phyloP scores from a whole-genome alignment of 2,329 filamentous ascomycete species.

The Aureobasidium sp. region DNA sequence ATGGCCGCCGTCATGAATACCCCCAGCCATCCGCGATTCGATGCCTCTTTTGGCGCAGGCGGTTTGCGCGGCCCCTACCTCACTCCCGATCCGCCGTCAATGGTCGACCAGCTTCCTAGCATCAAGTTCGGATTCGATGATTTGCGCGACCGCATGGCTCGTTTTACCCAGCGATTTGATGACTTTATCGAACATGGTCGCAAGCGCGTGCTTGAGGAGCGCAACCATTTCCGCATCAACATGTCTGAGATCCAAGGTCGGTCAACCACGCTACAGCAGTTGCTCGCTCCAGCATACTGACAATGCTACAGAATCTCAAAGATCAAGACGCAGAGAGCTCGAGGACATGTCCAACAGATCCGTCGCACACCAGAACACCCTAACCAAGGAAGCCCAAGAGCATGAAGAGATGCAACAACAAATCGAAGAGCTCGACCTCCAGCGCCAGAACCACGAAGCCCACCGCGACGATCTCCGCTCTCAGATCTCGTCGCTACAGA shows the following conservation, averaged over 20 bases:
- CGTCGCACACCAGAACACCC: slow-evolving; percentile 60
- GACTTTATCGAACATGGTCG: slow-evolving; percentile 87
- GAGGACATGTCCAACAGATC: slow-evolving; percentile 70
- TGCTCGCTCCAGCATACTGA: not conserved
- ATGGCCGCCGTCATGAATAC: slow-evolving; percentile 26
- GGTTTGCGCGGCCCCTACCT: slow-evolving; percentile 38
- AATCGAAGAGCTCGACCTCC: slow-evolving; percentile 47
- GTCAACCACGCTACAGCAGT: slow-evolving; percentile 16
- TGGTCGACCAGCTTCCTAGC: slow-evolving; percentile 72
- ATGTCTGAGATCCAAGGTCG: slow-evolving; percentile 83
- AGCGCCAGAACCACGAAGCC: slow-evolving; percentile 47
- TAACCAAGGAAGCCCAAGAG: slow-evolving; percentile 70
- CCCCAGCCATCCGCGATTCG: slow-evolving; percentile 49
- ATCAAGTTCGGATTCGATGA: slow-evolving; percentile 97
- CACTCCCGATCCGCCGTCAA: slow-evolving; percentile 44
- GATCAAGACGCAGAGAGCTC: slow-evolving; percentile 80
- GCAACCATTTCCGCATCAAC: slow-evolving; percentile 87
- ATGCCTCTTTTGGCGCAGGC: slow-evolving; percentile 60
- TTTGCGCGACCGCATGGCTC: slow-evolving; percentile 86
- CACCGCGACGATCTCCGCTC: slow-evolving; percentile 48
- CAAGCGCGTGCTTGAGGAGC: slow-evolving; percentile 82
- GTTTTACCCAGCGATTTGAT: slow-evolving; percentile 85
- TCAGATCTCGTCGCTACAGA: slow-evolving; percentile 57
- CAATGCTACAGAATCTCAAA: slow-evolving; percentile 65
- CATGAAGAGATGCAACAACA: slow-evolving; percentile 55